Evolutionary conservation across 2,329 filamentous ascomycete genomes (phyloP), one percentile per base, ranked within the genome.

Genomic region (Aspergillus transmontanensis): DNA sequence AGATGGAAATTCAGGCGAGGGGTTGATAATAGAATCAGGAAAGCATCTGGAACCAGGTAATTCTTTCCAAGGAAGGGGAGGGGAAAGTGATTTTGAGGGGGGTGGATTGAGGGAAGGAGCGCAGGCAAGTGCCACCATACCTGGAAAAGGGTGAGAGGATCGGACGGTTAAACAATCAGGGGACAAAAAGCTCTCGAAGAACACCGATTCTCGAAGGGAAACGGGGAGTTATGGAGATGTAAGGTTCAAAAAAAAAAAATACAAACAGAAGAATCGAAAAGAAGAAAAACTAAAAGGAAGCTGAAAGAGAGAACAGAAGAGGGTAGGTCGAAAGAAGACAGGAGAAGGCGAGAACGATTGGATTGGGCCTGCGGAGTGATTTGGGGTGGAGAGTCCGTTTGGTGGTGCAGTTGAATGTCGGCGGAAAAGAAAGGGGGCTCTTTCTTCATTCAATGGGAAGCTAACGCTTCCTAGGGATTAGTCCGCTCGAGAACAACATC

Each of bases 391-490:
- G 67, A 69, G 68, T 48, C 21, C 11, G 21, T 26, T 67, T 67
- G 66, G 64, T 64, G 64, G 61, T 62, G 46, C 62, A 58, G 68
- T 67, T 63, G 67, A 69, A 68, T 69, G 68, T 68, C 68, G 70
- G 51, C 51, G 68, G 73, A 72, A 76, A 72, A 73, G 73, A 76
- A 71, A 71, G 72, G 73, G 73, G 68, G 65, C 63, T 68, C 51
- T 55, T 55, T 41, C 39, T 41, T 41, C 48, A 32, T 41, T 61
- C 48, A 51, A 53, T 50, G 51, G 55, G 51, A 61, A 56, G 53
- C 62, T 64, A 54, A 60, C 41, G 59, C 60, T 64, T 57, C 62
- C 64, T 59, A 55, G 51, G 51, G 32, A 55, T 39, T 55, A 55
- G 51, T 39, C 32, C 32, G 28, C 21, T 41, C 39, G 21, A 7